Evolutionary conservation across 179 eudicot genomes (phyloP).

Genomic region (Camellia oleifera): DNA sequence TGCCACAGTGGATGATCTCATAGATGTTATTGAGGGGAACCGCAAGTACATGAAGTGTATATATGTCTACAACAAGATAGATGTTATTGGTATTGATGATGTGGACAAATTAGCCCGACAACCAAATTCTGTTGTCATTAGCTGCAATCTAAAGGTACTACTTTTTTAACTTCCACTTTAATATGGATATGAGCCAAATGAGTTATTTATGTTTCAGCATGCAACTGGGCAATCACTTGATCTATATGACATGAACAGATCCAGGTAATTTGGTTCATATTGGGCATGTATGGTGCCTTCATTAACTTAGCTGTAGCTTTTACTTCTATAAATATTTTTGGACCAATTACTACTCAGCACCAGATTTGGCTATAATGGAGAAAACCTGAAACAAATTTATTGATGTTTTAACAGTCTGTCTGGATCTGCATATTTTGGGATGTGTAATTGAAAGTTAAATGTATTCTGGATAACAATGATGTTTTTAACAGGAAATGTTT

Average conservation of each 20-base stretch:
- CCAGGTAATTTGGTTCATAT: neutral
- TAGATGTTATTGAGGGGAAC: constrained; percentile 98
- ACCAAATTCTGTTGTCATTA: constrained; percentile 92
- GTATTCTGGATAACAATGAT: neutral
- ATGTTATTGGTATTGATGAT: constrained; percentile 98
- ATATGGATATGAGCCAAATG: neutral
- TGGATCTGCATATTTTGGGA: neutral
- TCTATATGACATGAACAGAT: neutral
- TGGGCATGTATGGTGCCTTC: neutral
- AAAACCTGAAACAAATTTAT: neutral
- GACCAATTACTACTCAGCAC: neutral
- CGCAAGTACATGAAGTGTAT: constrained; percentile 98
- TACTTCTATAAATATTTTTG: neutral
- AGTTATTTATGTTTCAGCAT: neutral
- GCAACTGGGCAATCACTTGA: neutral
- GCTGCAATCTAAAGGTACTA: constrained; percentile 80
- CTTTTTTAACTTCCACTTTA: neutral
- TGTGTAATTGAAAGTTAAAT: neutral
- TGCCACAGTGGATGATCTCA: constrained; percentile 98
- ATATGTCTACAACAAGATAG: constrained; percentile 98
- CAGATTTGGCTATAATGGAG: constrained; percentile 5
- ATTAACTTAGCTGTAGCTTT: neutral
- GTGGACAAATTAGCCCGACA: constrained; percentile 93
- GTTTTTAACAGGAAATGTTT: neutral
- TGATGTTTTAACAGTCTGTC: neutral